A percentile compares a stretch with the other conserved stretches of the same genome.
These are phyloP conservation scores for Pseudoscleropodium purum DNA, from an alignment of 225 moss, liverwort and hornwort species.

Conservation along the genomic window DNA sequence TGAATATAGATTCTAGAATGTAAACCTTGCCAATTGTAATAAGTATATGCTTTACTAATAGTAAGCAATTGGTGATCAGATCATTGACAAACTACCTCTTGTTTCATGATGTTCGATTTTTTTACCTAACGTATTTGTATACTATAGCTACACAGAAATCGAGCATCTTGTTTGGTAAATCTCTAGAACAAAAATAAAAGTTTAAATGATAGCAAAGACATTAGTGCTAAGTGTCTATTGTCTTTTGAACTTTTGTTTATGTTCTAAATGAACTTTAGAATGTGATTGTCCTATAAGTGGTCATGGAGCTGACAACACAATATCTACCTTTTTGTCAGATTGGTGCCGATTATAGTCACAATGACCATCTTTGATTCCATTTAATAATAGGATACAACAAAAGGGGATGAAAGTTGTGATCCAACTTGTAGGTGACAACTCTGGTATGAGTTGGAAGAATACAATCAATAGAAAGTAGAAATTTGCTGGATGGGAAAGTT, in stretches of 20 bases:
- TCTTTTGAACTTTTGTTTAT: neutral
- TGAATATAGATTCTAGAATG: neutral
- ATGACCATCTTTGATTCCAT: slow-evolving; percentile 69
- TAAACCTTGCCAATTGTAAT: neutral
- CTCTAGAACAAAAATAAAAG: neutral
- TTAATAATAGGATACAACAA: slow-evolving; percentile 51
- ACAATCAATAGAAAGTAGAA: slow-evolving; percentile 73
- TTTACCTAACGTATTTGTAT: neutral
- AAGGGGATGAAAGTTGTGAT: slow-evolving; percentile 61
- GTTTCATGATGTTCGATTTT: neutral
- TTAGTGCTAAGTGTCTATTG: neutral
- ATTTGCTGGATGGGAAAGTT: slow-evolving; percentile 61
- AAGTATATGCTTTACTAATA: no score
- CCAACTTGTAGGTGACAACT: slow-evolving; percentile 72
- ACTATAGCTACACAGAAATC: neutral
- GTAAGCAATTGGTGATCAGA: neutral
- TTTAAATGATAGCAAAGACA: neutral
- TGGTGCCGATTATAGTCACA: slow-evolving; percentile 61
- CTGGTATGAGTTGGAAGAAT: slow-evolving; percentile 65
- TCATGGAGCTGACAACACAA: neutral
- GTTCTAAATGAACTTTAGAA: neutral
- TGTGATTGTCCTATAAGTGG: neutral
- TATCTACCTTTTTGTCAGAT: slow-evolving; percentile 55
- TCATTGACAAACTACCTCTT: neutral
- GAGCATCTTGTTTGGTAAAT: neutral